These are phyloP conservation scores for Diplocarpon rosae DNA, from an alignment of 2,329 filamentous ascomycete species.

Conservation along the genomic window DNA sequence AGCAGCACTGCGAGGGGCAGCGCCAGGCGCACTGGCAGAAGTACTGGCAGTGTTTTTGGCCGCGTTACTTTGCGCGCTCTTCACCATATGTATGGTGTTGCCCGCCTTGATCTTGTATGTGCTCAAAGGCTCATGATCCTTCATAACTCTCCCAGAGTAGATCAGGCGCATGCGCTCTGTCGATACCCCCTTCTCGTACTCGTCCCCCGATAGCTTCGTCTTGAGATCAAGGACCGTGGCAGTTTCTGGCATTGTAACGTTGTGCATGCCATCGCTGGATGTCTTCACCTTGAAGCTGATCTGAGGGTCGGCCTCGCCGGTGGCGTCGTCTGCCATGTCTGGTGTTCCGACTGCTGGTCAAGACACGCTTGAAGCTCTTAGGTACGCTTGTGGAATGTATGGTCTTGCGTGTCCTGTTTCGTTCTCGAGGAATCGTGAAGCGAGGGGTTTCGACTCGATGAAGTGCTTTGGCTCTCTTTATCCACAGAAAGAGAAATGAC, in stretches of 20 bases:
- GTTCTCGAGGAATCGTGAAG: too few species aligned
- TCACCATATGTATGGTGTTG: slow-evolving; percentile 93
- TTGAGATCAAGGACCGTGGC: slow-evolving; percentile 81
- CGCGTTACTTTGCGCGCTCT: slow-evolving; percentile 69
- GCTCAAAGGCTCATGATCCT: slow-evolving; percentile 77
- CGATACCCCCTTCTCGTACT: slow-evolving; percentile 71
- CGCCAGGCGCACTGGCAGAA: slow-evolving; percentile 29
- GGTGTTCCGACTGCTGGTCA: background rate
- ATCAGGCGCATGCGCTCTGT: slow-evolving; percentile 86
- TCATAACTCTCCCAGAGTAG: slow-evolving; percentile 93
- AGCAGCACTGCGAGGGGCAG: slow-evolving; percentile 38
- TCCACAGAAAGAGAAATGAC: too few species aligned
- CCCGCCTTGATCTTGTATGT: slow-evolving; percentile 92
- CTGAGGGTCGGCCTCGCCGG: slow-evolving; percentile 44
- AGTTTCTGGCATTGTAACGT: slow-evolving; percentile 65
- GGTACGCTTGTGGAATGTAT: background rate
- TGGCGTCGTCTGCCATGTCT: slow-evolving; percentile 43
- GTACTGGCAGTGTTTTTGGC: slow-evolving; percentile 38
- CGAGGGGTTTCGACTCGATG: too few species aligned
- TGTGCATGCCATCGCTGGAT: slow-evolving; percentile 80
- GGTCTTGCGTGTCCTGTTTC: too few species aligned
- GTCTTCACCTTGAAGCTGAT: slow-evolving; percentile 96
- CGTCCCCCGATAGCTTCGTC: slow-evolving; percentile 67
- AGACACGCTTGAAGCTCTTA: background rate
- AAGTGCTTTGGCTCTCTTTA: too few species aligned